Evolutionary conservation across 164 flowering plant genomes (phyloP).

Genomic region (Vitis amurensis): DNA sequence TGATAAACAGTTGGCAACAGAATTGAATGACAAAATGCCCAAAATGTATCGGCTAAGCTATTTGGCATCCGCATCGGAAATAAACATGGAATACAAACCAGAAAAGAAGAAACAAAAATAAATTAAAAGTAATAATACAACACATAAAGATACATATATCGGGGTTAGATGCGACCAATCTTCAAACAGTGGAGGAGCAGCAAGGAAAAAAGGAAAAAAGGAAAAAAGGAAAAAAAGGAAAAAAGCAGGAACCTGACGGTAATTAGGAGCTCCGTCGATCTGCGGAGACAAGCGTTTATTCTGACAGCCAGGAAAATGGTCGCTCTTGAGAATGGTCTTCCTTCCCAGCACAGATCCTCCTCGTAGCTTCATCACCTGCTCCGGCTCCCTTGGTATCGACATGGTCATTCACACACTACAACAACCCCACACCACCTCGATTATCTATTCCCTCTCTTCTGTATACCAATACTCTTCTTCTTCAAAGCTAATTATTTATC

Average conservation of each 20-base stretch:
- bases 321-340: conserved; percentile 85
- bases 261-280: conserved; percentile 89
- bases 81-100: too few species aligned
- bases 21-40: too few species aligned
- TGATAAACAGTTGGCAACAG: too few species aligned
- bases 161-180: too few species aligned
- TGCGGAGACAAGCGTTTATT: conserved; percentile 80
- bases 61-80: too few species aligned
- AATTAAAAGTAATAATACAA: too few species aligned
- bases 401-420: conserved; percentile 14
- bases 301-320: conserved; percentile 89
- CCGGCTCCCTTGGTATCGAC: conserved; percentile 66
- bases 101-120: too few species aligned
- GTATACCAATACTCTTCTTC: neutral
- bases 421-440: neutral
- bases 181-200: neutral
- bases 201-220: neutral
- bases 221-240: neutral
- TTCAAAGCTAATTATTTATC: neutral
- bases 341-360: conserved; percentile 87
- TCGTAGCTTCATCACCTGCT: conserved; percentile 74
- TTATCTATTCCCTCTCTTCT: neutral
- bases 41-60: too few species aligned
- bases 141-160: too few species aligned
- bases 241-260: conserved; percentile 60